Evolutionary conservation across 1,139 yeast species (phyloP).

Genomic region (Debaryomycetaceae sp.): DNA sequence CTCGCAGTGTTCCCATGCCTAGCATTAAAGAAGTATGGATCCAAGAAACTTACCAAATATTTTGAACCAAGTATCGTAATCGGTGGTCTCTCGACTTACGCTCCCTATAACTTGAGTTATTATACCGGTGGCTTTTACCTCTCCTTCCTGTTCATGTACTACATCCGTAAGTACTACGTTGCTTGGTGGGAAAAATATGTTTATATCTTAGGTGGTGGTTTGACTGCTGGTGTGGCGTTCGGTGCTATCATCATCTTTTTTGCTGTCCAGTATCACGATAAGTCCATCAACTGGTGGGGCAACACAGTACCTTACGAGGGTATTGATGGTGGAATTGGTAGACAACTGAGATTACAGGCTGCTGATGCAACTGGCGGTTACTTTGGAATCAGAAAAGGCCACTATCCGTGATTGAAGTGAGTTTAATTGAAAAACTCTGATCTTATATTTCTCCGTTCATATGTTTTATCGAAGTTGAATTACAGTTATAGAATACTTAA

Average conservation of each 20-base stretch:
- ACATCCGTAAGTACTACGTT: constrained; percentile 39
- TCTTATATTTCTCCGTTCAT: too few relatives aligned
- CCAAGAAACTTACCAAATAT: constrained; percentile 22
- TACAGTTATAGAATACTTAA: too few relatives aligned
- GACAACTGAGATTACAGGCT: constrained; percentile 13
- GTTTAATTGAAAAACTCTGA: background rate
- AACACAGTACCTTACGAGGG: constrained; percentile 43
- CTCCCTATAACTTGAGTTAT: constrained; percentile 54
- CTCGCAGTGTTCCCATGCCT: constrained; percentile 42
- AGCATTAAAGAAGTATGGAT: constrained; percentile 35
- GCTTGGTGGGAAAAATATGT: constrained; percentile 62
- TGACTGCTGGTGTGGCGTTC: constrained; percentile 54
- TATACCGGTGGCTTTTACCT: constrained; percentile 41
- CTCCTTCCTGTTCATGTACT: constrained; percentile 44
- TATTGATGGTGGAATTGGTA: constrained; percentile 34
- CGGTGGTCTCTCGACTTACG: constrained; percentile 37
- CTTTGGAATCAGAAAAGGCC: constrained; percentile 43
- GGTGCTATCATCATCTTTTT: constrained; percentile 52
- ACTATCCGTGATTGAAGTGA: constrained; percentile 60
- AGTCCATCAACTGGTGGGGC: constrained; percentile 57
- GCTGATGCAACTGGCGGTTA: constrained; percentile 36
- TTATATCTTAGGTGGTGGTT: constrained; percentile 49
- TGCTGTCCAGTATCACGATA: constrained; percentile 45
- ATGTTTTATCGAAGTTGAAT: too few relatives aligned
- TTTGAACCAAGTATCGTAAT: constrained; percentile 45